Base-by-base conservation (phyloP, 2,329 filamentous ascomycete genomes). In the Emydomyces testavorans region DNA sequence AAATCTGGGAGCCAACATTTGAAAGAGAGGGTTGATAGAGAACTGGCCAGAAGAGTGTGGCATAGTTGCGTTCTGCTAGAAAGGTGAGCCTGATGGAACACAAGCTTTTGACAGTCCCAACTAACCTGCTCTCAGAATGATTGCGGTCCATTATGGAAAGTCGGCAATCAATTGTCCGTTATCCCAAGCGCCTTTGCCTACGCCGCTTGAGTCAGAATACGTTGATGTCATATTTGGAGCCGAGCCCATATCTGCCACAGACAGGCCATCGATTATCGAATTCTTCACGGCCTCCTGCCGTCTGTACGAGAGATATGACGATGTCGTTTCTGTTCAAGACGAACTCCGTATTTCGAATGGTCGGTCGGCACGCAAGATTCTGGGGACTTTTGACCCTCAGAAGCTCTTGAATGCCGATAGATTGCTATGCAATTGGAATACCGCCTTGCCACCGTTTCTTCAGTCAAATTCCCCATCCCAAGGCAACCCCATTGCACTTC, bases 61-160 rank as follows among this genome's bases (percentile, higher is more conserved):
- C 57, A 60, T 46, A 55, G 58, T 36, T 54, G 51, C 18, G 46
- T 58, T 37, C 52, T 60, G 13, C 34, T 59, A 32, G 56, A 60
- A 46, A 53, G 52, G 39, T 55, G 32, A 23, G 50, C 43, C 10
- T 20, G 10, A 20, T 13, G 2, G 10, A 15, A 38, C 15, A 8
- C 16, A 29, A 6, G 8, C 11, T 29, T 26, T 23, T 6, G 10
- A 8, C 15, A 48, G 7, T 39, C 26, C 6, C 10, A 15, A n/a
- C 50, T 48, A 36, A 52, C 24, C 3, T 20, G 20, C 4, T 15
- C 13, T 11, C 13, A 55, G 53, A 18, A 56, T 56, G 6, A 52
- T 60, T 41, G 54, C 58, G 15, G 46, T 60, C 15, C 51, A 54
- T 15, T 34, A 53, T 6, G 57, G 58, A 10, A 48, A 44, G 11